phyloP scores from a whole-genome alignment of 805 yeast genomes.

The Candida insectalens region DNA sequence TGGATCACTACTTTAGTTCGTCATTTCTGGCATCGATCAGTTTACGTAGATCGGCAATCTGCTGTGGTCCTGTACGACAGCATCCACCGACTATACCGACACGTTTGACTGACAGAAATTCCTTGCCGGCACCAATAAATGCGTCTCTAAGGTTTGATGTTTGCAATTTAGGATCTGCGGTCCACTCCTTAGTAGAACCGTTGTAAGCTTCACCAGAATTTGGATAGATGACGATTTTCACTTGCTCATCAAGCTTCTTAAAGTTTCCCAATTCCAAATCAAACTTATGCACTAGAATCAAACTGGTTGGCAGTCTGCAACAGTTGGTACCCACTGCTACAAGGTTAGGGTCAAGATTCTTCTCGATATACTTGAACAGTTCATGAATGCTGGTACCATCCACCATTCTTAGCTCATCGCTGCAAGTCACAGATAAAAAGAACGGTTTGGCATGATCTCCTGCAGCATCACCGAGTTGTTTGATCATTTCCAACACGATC shows the following conservation, averaged over 20 bases:
- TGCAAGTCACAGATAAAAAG: constrained; percentile 30
- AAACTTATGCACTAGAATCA: constrained; percentile 27
- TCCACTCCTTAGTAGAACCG: constrained; percentile 35
- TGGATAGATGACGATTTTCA: constrained; percentile 55
- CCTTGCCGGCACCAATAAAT: constrained; percentile 30
- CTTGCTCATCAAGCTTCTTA: constrained; percentile 6
- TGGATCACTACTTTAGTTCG: no score
- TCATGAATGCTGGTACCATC: constrained; percentile 38
- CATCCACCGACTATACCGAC: constrained; percentile 64
- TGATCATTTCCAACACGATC: constrained; percentile 34
- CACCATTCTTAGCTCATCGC: constrained; percentile 28
- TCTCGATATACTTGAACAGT: constrained; percentile 18
- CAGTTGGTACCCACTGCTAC: constrained; percentile 64
- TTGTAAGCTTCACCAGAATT: constrained; percentile 67
- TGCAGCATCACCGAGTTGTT: constrained; percentile 6
- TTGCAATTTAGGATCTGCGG: constrained; percentile 8
- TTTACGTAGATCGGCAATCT: constrained; percentile 18
- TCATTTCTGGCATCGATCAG: constrained; percentile 11
- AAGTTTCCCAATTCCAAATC: constrained; percentile 7
- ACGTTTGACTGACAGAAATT: constrained; percentile 29
- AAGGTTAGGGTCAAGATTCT: constrained; percentile 11
- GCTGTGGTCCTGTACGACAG: constrained; percentile 57
- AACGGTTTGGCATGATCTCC: constrained; percentile 8
- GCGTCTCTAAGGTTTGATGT: constrained; percentile 12
- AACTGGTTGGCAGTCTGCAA: constrained; percentile 35